phyloP scores from a whole-genome alignment of 495 filamentous ascomycete genomes.

The Neurospora discreta region DNA sequence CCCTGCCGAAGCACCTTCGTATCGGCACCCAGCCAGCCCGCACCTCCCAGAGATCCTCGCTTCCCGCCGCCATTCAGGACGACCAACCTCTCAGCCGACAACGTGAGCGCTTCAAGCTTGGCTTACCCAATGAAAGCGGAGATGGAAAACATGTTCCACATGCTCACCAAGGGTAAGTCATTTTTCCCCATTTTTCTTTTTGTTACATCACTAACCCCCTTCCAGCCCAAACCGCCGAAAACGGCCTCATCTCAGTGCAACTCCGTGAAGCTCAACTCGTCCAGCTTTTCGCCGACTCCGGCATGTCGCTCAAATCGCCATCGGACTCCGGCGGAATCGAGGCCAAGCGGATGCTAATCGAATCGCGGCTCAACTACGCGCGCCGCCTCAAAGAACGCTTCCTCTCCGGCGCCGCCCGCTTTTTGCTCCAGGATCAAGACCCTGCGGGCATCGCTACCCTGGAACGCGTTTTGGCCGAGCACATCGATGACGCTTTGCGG shows the following conservation, averaged over 20 bases:
- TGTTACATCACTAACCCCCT: too few relatives aligned
- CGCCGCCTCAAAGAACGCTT: slow-evolving; percentile 9
- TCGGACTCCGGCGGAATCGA: background rate
- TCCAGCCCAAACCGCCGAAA: too few relatives aligned
- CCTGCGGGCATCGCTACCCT: slow-evolving; percentile 7
- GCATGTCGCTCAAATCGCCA: slow-evolving; percentile 1
- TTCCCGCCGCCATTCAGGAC: too few relatives aligned
- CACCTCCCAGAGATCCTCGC: too few relatives aligned
- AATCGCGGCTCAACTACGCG: slow-evolving; percentile 7
- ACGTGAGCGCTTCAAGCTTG: background rate
- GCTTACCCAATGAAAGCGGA: slow-evolving; percentile 2
- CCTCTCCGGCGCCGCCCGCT: slow-evolving; percentile 5
- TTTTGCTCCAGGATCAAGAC: slow-evolving; percentile 12
- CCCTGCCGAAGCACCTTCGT: background rate
- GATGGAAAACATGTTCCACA: slow-evolving; percentile 6
- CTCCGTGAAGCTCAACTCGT: background rate
- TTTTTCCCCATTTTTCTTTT: too few relatives aligned
- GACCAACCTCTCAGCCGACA: too few relatives aligned
- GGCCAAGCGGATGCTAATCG: slow-evolving; percentile 4
- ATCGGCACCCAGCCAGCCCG: too few relatives aligned
- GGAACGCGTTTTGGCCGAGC: slow-evolving; percentile 2
- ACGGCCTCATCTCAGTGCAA: too few relatives aligned
- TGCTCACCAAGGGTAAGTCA: slow-evolving; percentile 5
- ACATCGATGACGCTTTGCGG: slow-evolving; percentile 9
- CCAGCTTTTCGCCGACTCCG: slow-evolving; percentile 4